phyloP scores from a whole-genome alignment of 2,329 filamentous ascomycete genomes.

The Cladophialophora exuberans region DNA sequence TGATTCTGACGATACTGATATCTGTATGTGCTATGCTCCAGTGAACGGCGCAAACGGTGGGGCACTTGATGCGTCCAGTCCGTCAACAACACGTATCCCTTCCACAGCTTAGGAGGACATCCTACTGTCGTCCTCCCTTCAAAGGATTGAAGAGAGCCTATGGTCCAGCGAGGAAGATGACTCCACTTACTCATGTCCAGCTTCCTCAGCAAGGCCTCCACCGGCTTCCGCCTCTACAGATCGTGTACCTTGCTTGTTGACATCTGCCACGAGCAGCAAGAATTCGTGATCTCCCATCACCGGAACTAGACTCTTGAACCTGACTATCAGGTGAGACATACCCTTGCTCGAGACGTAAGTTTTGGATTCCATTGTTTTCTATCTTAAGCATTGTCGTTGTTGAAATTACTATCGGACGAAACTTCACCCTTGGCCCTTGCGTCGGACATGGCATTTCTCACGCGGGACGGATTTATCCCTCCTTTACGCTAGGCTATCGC shows the following conservation, averaged over 20 bases:
- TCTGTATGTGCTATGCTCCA: too few species aligned
- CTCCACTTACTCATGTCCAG: not conserved
- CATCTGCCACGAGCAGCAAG: constrained; percentile 9
- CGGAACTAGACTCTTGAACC: not conserved
- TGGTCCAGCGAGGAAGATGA: too few species aligned
- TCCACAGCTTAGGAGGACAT: too few species aligned
- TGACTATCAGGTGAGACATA: constrained; percentile 15
- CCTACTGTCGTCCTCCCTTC: too few species aligned
- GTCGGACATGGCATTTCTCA: constrained; percentile 17
- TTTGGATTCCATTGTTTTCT: constrained; percentile 15
- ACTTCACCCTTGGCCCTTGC: constrained; percentile 26
- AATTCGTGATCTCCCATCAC: constrained; percentile 3
- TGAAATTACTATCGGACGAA: constrained; percentile 2
- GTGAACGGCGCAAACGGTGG: too few species aligned
- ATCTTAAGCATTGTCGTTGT: constrained; percentile 14
- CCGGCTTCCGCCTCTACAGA: not conserved
- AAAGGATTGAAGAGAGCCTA: too few species aligned
- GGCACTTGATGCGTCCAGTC: too few species aligned
- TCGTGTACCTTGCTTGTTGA: constrained; percentile 11
- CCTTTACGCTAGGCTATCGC: constrained; percentile 3
- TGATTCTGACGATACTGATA: too few species aligned
- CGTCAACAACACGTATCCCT: too few species aligned
- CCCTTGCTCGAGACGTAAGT: not conserved
- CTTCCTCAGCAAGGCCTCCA: not conserved
- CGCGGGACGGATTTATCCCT: constrained; percentile 4